Conservation (phyloP, 208 protist genomes). For the Endotrypanum monterogeii region DNA sequence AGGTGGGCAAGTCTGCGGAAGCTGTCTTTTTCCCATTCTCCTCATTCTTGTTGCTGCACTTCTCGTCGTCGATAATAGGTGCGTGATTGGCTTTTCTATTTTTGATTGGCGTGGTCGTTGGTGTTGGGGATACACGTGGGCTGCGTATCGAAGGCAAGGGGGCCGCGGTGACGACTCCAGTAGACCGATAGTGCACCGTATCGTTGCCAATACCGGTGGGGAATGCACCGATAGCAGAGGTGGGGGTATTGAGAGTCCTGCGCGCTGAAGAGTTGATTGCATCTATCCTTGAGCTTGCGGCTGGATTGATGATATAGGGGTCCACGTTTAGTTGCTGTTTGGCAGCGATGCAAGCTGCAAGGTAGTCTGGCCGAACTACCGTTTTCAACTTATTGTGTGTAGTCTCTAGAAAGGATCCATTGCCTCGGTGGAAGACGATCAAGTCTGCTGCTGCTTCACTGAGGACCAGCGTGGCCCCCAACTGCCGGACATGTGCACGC, state of each 20-base stretch:
- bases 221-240: not conserved
- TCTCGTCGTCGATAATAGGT: conserved; percentile 1
- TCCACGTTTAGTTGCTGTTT: conserved; percentile 29
- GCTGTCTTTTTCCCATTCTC: not conserved
- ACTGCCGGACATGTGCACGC: conserved; percentile 30
- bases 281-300: not conserved
- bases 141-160: not conserved
- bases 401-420: conserved; percentile 29
- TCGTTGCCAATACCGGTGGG: not conserved
- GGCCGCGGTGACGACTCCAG: not conserved
- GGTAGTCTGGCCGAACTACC: conserved; percentile 54
- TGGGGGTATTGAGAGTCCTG: not conserved
- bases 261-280: not conserved
- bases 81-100: not conserved
- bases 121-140: not conserved
- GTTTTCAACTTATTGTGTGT: conserved; percentile 32
- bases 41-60: not conserved
- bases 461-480: conserved; percentile 65
- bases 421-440: conserved; percentile 58
- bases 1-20: not conserved
- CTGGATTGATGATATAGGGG: conserved; percentile 17
- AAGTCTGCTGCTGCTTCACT: conserved; percentile 55
- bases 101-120: not conserved
- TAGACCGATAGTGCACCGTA: not conserved
- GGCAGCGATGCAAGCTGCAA: conserved; percentile 36